Conservation (phyloP, 768 basidiomycete genomes). For the Tricholoma hemisulphureum region DNA sequence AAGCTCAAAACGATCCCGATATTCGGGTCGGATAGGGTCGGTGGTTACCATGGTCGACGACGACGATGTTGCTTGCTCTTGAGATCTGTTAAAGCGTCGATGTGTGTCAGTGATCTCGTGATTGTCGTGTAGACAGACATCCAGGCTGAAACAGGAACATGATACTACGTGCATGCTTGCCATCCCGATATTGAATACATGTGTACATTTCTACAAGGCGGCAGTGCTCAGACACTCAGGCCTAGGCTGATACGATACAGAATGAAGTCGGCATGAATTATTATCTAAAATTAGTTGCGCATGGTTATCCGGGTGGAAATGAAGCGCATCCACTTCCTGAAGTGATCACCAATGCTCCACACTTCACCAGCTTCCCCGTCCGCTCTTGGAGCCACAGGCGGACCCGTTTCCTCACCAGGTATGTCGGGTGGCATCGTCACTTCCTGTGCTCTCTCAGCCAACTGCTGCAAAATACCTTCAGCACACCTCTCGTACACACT, state of each 20-base stretch:
- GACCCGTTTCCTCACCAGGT: not conserved
- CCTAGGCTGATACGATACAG: too few species aligned
- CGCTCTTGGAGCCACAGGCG: not conserved
- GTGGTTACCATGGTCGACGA: slow-evolving; percentile 4
- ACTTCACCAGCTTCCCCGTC: not conserved
- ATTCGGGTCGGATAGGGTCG: slow-evolving; percentile 1
- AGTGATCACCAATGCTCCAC: not conserved
- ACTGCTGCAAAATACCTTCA: slow-evolving; percentile 48
- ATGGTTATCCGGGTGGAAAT: not conserved
- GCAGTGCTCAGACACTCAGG: too few species aligned
- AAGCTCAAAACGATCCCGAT: not conserved
- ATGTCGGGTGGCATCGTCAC: not conserved
- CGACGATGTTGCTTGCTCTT: too few species aligned
- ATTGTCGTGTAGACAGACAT: too few species aligned
- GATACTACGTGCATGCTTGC: too few species aligned
- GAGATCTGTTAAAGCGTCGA: too few species aligned
- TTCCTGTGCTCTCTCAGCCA: slow-evolving; percentile 28
- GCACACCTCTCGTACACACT: slow-evolving; percentile 49
- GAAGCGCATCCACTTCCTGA: not conserved
- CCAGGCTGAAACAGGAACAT: too few species aligned
- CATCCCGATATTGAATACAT: too few species aligned
- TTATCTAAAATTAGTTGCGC: too few species aligned
- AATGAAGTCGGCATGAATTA: too few species aligned
- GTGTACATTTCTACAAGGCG: too few species aligned
- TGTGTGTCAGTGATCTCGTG: too few species aligned